A percentile compares a stretch with the other conserved stretches of the same genome.
These are phyloP conservation scores for Gracilaria vermiculophylla DNA, from an alignment of 23 red algal genomes.

Conservation along the genomic window DNA sequence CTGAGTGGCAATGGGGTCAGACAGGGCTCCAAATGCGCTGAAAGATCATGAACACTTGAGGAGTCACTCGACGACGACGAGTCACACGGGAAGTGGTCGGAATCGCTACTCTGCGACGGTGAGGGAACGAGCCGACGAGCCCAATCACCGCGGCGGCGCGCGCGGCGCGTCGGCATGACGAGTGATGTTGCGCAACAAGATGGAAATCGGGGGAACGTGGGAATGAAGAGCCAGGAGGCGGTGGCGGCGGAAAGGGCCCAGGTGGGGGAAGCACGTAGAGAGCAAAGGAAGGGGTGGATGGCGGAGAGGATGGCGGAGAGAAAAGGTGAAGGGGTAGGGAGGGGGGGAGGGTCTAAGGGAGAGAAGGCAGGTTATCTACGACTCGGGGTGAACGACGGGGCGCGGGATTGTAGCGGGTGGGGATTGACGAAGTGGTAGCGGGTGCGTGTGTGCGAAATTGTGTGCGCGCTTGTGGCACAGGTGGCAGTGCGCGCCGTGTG, in stretches of 20 bases:
- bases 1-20: not conserved
- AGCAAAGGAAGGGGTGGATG: not conserved
- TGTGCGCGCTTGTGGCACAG: not conserved
- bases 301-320: not conserved
- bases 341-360: too few species aligned
- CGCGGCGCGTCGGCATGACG: slow-evolving; percentile 27
- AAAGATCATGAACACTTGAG: not conserved
- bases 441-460: not conserved
- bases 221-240: not conserved
- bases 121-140: slow-evolving; percentile 25
- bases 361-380: too few species aligned
- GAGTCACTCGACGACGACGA: slow-evolving; percentile 39
- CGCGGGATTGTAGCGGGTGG: not conserved
- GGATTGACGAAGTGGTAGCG: not conserved
- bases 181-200: not conserved
- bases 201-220: not conserved
- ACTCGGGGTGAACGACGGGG: too few species aligned
- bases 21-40: not conserved
- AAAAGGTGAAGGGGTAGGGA: not conserved
- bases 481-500: not conserved
- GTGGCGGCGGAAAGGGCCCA: too few species aligned
- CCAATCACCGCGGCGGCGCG: slow-evolving; percentile 55
- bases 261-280: not conserved
- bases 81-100: slow-evolving; percentile 39
- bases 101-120: slow-evolving; percentile 15